Evolutionary conservation across 108 stramenopile genomes (phyloP).

Genomic region (Cyclotella atomus): DNA sequence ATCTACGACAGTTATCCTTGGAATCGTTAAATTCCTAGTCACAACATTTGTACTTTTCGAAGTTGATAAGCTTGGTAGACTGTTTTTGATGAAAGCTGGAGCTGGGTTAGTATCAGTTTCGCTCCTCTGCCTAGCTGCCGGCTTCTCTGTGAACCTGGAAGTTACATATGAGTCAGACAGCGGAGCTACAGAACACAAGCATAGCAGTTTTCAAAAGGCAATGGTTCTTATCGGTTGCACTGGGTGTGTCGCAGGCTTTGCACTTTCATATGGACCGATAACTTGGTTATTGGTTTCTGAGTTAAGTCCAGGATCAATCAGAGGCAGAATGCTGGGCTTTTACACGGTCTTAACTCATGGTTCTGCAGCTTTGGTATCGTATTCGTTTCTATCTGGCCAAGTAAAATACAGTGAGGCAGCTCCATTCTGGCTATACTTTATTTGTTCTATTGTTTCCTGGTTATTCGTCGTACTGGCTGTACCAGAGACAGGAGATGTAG

Average conservation of each 20-base stretch:
- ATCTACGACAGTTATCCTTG: slow-evolving; percentile 61
- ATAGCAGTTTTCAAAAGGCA: slow-evolving; percentile 34
- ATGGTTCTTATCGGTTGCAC: slow-evolving; percentile 50
- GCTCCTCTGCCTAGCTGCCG: slow-evolving; percentile 41
- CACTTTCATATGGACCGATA: slow-evolving; percentile 62
- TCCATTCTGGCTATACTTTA: slow-evolving; percentile 53
- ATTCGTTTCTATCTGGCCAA: slow-evolving; percentile 52
- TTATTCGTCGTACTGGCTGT: slow-evolving; percentile 42
- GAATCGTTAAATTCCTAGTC: slow-evolving; percentile 56
- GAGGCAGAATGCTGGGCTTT: slow-evolving; percentile 60
- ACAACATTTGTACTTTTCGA: slow-evolving; percentile 55
- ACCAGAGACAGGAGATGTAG: slow-evolving; percentile 50
- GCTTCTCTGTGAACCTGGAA: slow-evolving; percentile 30
- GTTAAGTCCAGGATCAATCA: slow-evolving; percentile 56
- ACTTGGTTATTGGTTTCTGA: slow-evolving; percentile 63
- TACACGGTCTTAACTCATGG: slow-evolving; percentile 47
- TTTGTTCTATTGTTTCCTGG: slow-evolving; percentile 31
- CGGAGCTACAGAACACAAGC: slow-evolving; percentile 19
- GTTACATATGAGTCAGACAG: slow-evolving; percentile 10
- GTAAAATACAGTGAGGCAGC: slow-evolving; percentile 37
- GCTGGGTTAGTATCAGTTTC: slow-evolving; percentile 44
- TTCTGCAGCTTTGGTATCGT: slow-evolving; percentile 45
- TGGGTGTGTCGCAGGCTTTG: slow-evolving; percentile 56
- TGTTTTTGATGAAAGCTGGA: slow-evolving; percentile 57
- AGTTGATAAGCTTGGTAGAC: slow-evolving; percentile 57